These are phyloP conservation scores for Colletotrichum sp. DNA, from an alignment of 2,329 filamentous ascomycete species.

Conservation along the genomic window DNA sequence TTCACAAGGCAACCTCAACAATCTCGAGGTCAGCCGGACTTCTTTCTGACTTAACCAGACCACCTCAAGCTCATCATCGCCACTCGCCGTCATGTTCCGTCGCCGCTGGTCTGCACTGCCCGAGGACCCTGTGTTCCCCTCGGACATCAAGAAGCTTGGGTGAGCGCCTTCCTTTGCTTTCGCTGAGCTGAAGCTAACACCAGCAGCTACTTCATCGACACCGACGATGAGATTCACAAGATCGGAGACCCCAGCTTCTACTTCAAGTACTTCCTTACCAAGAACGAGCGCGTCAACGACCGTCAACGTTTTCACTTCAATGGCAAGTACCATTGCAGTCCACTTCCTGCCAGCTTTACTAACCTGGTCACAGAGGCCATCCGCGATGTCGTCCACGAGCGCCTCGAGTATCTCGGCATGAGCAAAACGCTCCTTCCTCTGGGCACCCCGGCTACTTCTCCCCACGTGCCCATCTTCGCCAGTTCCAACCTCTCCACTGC, in stretches of 20 bases:
- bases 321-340: conserved; percentile 48
- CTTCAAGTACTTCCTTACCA: conserved; percentile 77
- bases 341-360: not conserved
- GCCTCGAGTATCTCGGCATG: conserved; percentile 67
- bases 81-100: conserved; percentile 70
- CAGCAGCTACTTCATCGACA: conserved; percentile 77
- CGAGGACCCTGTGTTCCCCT: conserved; percentile 69
- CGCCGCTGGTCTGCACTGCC: conserved; percentile 72
- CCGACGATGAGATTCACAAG: conserved; percentile 74
- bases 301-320: conserved; percentile 78
- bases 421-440: conserved; percentile 66
- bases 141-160: conserved; percentile 75
- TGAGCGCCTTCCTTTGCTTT: conserved; percentile 41
- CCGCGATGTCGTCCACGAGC: conserved; percentile 62
- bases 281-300: conserved; percentile 78
- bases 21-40: not conserved
- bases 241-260: conserved; percentile 70
- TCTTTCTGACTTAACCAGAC: not conserved
- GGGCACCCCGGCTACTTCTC: conserved; percentile 45
- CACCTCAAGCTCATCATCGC: not conserved
- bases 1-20: not conserved
- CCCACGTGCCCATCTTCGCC: conserved; percentile 72
- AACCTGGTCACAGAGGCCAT: conserved; percentile 58
- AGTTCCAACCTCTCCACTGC: conserved; percentile 56
- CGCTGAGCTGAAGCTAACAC: not conserved